These are phyloP conservation scores for Xylaria arbuscula DNA, from an alignment of 2,329 filamentous ascomycete genomes.

Conservation along the genomic window DNA sequence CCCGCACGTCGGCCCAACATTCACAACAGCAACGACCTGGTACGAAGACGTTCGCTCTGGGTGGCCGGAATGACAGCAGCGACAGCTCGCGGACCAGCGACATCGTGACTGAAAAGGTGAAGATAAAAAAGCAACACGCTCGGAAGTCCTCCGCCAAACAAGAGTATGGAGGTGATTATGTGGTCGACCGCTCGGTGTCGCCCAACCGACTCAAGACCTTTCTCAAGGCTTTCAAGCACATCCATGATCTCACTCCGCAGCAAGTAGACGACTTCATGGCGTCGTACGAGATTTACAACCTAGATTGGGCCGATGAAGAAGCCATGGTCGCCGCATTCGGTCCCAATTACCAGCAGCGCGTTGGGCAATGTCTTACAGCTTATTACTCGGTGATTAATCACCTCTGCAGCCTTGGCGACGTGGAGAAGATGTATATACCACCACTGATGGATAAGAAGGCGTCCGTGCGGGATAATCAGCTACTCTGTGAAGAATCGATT, in stretches of 20 bases:
- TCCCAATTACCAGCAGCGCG: constrained; percentile 60
- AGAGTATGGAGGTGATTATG: constrained; percentile 35
- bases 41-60: constrained; percentile 35
- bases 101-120: constrained; percentile 49
- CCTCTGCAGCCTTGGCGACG: constrained; percentile 64
- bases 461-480: constrained; percentile 62
- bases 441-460: constrained; percentile 63
- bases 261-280: constrained; percentile 67
- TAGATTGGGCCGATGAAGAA: constrained; percentile 64
- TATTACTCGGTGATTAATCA: constrained; percentile 67
- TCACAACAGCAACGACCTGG: constrained; percentile 4
- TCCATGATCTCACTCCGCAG: constrained; percentile 60
- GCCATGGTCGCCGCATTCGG: constrained; percentile 61
- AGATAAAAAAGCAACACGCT: constrained; percentile 33
- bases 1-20: constrained; percentile 10
- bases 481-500: constrained; percentile 64
- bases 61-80: constrained; percentile 46
- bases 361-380: constrained; percentile 62
- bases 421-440: constrained; percentile 70
- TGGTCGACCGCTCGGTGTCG: constrained; percentile 58
- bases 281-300: constrained; percentile 66
- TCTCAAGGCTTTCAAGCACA: constrained; percentile 61
- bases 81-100: constrained; percentile 52
- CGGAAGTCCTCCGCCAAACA: constrained; percentile 22
- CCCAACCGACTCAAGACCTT: constrained; percentile 63